Evolutionary conservation across 768 basidiomycete species (phyloP).

Genomic region (Butyriboletus loyo): DNA sequence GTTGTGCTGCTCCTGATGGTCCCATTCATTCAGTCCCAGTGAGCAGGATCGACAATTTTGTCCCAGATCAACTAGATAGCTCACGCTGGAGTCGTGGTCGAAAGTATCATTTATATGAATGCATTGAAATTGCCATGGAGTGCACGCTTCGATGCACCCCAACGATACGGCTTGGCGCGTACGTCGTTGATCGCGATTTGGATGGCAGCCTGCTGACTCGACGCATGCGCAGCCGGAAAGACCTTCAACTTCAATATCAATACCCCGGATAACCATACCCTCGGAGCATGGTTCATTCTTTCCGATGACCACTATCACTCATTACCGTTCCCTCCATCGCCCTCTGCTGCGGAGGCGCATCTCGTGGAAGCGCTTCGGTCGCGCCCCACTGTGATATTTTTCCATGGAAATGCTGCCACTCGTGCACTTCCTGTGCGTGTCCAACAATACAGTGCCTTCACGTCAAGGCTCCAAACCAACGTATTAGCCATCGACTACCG

Average conservation of each 20-base stretch:
- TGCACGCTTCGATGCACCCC: conserved; percentile 65
- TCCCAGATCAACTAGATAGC: conserved; percentile 15
- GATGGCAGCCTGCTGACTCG: background rate
- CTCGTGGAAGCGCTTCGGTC: conserved; percentile 52
- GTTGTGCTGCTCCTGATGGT: conserved; percentile 52
- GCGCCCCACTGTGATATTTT: conserved; percentile 80
- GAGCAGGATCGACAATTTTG: conserved; percentile 28
- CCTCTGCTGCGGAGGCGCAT: conserved; percentile 36
- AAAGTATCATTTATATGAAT: conserved; percentile 64
- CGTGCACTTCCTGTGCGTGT: conserved; percentile 68
- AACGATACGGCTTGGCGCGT: conserved; percentile 82
- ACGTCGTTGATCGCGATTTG: conserved; percentile 22
- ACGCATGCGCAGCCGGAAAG: conserved; percentile 57
- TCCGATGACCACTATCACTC: conserved; percentile 62
- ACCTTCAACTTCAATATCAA: conserved; percentile 66
- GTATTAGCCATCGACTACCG: conserved; percentile 89
- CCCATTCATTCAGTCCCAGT: conserved; percentile 72
- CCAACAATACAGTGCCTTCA: conserved; percentile 62
- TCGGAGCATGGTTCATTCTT: conserved; percentile 87
- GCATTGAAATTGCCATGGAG: conserved; percentile 58
- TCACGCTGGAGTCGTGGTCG: conserved; percentile 17
- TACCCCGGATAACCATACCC: conserved; percentile 71
- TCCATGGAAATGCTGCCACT: conserved; percentile 88
- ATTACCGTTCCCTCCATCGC: conserved; percentile 39
- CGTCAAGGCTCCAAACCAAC: conserved; percentile 65